Conservation (phyloP, 1,284 basidiomycete species). For the Lentinus polychrous region DNA sequence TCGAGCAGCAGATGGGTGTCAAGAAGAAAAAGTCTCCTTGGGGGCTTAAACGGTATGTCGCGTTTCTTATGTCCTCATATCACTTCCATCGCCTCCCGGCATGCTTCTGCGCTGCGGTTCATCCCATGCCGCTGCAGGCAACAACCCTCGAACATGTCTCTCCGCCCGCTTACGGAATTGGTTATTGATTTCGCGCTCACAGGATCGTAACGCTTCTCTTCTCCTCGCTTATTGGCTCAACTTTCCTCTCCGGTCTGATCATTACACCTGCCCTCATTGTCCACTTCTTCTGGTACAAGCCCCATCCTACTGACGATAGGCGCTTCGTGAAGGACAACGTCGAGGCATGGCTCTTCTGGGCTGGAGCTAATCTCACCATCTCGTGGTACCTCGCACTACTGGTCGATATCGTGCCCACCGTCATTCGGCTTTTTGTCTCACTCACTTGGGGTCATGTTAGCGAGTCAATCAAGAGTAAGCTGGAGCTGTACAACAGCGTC, state of each 20-base stretch:
- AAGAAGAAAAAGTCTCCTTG: slow-evolving; percentile 40
- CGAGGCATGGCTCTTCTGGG: slow-evolving; percentile 75
- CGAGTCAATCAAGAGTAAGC: slow-evolving; percentile 53
- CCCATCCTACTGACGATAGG: slow-evolving; percentile 46
- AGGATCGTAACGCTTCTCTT: slow-evolving; percentile 59
- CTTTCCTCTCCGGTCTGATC: slow-evolving; percentile 53
- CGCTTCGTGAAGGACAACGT: slow-evolving; percentile 59
- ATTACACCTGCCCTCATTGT: slow-evolving; percentile 54
- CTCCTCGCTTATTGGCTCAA: slow-evolving; percentile 66
- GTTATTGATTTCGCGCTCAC: not conserved
- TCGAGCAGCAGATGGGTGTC: slow-evolving; percentile 49
- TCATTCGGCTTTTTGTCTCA: slow-evolving; percentile 45
- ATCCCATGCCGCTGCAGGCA: not conserved
- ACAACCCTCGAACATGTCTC: not conserved
- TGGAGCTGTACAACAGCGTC: slow-evolving; percentile 63
- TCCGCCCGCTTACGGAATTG: not conserved
- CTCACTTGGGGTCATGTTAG: slow-evolving; percentile 69
- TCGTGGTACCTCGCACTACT: slow-evolving; percentile 72
- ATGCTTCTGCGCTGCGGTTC: not conserved
- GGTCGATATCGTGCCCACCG: slow-evolving; percentile 55
- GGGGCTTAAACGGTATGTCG: slow-evolving; percentile 45
- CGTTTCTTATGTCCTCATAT: not conserved
- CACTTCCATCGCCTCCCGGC: not conserved
- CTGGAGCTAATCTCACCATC: slow-evolving; percentile 63
- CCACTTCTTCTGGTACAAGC: slow-evolving; percentile 63